Evolutionary conservation across 208 protist genomes (phyloP).

Genomic region (Crithidia mellificae): DNA sequence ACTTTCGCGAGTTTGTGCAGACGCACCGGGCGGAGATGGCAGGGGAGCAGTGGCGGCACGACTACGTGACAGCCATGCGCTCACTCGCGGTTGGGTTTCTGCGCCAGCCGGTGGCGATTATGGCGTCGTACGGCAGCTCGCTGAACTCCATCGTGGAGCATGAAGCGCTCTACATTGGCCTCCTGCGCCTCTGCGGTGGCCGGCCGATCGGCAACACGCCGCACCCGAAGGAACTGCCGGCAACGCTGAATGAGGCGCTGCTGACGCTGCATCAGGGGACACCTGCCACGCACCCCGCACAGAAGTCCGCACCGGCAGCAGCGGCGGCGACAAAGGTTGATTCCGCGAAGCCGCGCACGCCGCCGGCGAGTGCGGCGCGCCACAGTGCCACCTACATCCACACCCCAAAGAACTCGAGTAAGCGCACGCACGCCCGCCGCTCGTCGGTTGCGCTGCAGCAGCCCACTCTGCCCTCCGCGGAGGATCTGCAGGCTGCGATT

Average conservation of each 20-base stretch:
- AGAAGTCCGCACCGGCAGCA: not conserved
- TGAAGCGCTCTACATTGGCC: constrained; percentile 31
- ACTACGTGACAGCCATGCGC: constrained; percentile 33
- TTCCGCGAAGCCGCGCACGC: not conserved
- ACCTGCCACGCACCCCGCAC: not conserved
- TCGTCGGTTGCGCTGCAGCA: not conserved
- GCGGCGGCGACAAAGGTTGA: not conserved
- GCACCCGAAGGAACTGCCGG: constrained; percentile 4
- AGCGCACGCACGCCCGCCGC: not conserved
- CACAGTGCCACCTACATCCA: constrained; percentile 4
- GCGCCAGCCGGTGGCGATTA: constrained; percentile 13
- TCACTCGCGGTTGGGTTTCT: constrained; percentile 33
- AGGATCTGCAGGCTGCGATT: not conserved
- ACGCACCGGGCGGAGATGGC: constrained; percentile 16
- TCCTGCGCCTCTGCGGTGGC: constrained; percentile 34
- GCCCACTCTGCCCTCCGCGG: not conserved
- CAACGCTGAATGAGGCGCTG: not conserved
- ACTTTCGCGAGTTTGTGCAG: constrained; percentile 6
- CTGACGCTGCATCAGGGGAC: not conserved
- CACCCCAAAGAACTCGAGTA: not conserved
- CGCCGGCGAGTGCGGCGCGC: not conserved
- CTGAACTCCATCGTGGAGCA: constrained; percentile 28
- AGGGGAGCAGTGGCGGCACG: constrained; percentile 19
- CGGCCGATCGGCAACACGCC: constrained; percentile 16
- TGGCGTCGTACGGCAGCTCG: constrained; percentile 25